Evolutionary conservation across 139 green algal species (phyloP), one percentile per base, ranked within the genome.

Genomic region (Auxenochlorella pyrenoidosa): DNA sequence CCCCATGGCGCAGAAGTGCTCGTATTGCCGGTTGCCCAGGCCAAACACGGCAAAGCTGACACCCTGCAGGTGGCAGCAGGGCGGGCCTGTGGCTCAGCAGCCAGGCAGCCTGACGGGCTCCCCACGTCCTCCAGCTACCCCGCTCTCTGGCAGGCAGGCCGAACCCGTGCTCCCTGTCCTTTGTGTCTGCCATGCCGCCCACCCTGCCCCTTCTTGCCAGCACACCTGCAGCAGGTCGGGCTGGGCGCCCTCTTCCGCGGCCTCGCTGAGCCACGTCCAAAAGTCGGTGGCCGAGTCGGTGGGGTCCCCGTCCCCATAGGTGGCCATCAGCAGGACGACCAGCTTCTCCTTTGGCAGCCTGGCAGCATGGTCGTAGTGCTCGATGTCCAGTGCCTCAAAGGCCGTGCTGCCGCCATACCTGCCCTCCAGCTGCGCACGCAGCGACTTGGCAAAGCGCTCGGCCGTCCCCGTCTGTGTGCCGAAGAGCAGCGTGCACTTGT

Each of bases 11-110:
- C 96, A 97, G 91, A 99, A 99, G 92, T 99, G 97, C 93, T 99
- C 97, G 82, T 99, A 99, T 94, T 99, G 96, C 85, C 94, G 96
- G 93, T 99, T 99, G 65, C 97, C 97, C 41, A 99, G 92, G 13
- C 95, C 97, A 93, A 99, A 99, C 47, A 99, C 96, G 26, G 88
- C 95, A 77, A 94, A 99, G 0, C 60, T 84, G 2, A 97, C 84
- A 32, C 87, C 91, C 91, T 97, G 84, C 8, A 41, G n/a, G 43
- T 16, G 5, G 8, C 54, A 51, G 6, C 6, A 36, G 13, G 5
- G 38, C 2, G 70, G 34, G n/a, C 2, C 8, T 12, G 54, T 2
- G 34, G 22, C 47, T 44, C 24, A 70, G 43, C 75, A 54, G 19
- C 51, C 4, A 12, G 60, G 12, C 60, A 68, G n/a, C n/a, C n/a